These are phyloP conservation scores for Didymella sp. DNA, from an alignment of 2,329 filamentous ascomycete species.

Conservation along the genomic window DNA sequence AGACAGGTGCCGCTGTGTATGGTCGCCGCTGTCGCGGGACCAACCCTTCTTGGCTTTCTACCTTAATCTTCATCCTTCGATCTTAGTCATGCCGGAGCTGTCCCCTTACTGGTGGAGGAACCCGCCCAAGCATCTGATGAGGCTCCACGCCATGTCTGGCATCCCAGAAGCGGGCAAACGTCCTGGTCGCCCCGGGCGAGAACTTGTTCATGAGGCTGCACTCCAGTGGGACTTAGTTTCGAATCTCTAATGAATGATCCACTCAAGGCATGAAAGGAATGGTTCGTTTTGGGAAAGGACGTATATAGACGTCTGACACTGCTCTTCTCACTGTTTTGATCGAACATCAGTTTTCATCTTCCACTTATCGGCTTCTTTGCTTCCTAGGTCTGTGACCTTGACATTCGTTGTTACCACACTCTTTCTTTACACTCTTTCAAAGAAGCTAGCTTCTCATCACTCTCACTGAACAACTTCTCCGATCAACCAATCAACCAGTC, in stretches of 20 bases:
- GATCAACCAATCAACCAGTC: conserved; percentile 22
- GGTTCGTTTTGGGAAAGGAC: conserved; percentile 10
- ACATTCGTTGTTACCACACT: conserved; percentile 48
- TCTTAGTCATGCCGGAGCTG: conserved; percentile 18
- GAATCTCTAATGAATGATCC: conserved; percentile 48
- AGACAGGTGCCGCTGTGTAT: conserved; percentile 24
- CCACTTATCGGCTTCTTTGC: conserved; percentile 36
- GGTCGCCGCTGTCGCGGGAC: conserved; percentile 35
- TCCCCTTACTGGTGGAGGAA: conserved; percentile 40
- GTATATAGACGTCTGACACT: conserved; percentile 31
- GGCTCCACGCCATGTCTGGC: conserved; percentile 27
- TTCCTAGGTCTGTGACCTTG: conserved; percentile 48
- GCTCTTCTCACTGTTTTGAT: conserved; percentile 10
- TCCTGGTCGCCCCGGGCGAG: conserved; percentile 25
- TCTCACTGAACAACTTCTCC: conserved; percentile 29
- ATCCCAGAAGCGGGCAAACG: conserved; percentile 24
- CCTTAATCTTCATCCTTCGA: conserved; percentile 28
- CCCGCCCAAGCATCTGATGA: conserved; percentile 29
- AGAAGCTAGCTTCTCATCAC: conserved; percentile 45
- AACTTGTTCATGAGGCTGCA: conserved; percentile 32
- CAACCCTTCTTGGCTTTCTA: conserved; percentile 23
- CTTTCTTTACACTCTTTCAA: conserved; percentile 41
- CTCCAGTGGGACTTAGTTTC: conserved; percentile 37
- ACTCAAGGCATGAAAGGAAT: conserved; percentile 27
- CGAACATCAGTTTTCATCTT: conserved; percentile 34